A percentile compares a stretch with the other conserved stretches of the same genome.
phyloP scores from a whole-genome alignment of 352 stramenopile genomes.

The Globisporangium apiculatum region DNA sequence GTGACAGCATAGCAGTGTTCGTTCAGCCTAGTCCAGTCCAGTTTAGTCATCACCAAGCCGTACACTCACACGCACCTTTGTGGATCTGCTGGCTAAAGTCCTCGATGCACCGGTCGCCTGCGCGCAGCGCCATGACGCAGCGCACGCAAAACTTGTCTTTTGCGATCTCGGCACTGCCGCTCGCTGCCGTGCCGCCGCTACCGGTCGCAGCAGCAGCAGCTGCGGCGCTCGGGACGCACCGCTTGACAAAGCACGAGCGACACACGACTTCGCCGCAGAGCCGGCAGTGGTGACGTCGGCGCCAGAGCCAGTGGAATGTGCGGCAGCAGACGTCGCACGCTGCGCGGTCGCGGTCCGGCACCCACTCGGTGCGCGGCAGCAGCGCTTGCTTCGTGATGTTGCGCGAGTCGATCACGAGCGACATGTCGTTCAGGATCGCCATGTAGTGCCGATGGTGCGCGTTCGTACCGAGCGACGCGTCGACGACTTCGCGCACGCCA shows the following conservation, averaged over 20 bases:
- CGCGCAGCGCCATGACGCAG: slow-evolving; percentile 38
- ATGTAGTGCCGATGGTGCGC: slow-evolving; percentile 38
- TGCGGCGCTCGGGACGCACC: slow-evolving; percentile 16
- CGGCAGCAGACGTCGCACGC: slow-evolving; percentile 19
- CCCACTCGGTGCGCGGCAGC: slow-evolving; percentile 22
- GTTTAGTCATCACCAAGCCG: too few relatives aligned
- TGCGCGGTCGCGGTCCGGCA: slow-evolving; percentile 24
- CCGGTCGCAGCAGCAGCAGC: neutral
- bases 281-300: slow-evolving; percentile 38
- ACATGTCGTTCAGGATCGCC: slow-evolving; percentile 43
- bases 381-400: slow-evolving; percentile 39
- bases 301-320: slow-evolving; percentile 17
- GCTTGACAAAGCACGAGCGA: slow-evolving; percentile 40
- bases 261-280: slow-evolving; percentile 48
- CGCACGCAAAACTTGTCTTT: slow-evolving; percentile 52
- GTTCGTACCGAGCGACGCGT: slow-evolving; percentile 26
- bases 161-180: slow-evolving; percentile 13
- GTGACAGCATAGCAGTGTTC: neutral
- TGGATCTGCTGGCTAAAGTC: slow-evolving; percentile 25
- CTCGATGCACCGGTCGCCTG: slow-evolving; percentile 25
- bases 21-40: too few relatives aligned
- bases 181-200: neutral
- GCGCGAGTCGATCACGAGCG: slow-evolving; percentile 43
- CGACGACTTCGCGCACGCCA: slow-evolving; percentile 23
- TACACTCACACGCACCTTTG: slow-evolving; percentile 16